A percentile compares a stretch with the other conserved stretches of the same genome.
These are phyloP conservation scores for Stellera chamaejasme DNA, from an alignment of 345 rosid genomes.

Conservation along the genomic window DNA sequence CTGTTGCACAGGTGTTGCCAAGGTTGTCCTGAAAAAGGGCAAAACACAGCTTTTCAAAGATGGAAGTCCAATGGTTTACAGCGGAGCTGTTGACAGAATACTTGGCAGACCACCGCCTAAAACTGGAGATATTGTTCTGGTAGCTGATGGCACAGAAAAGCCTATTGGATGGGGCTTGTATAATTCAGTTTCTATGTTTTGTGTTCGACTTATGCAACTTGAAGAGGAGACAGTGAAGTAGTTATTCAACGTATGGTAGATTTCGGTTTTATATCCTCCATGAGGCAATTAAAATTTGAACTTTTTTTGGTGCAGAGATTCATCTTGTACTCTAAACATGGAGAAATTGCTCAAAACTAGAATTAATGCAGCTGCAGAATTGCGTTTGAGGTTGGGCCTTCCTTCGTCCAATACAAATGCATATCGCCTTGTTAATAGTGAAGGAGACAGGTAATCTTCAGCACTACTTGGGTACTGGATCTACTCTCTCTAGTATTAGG, in stretches of 20 bases:
- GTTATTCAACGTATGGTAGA: neutral
- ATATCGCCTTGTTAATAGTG: constrained; percentile 77
- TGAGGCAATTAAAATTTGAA: constrained; percentile 3
- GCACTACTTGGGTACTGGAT: too few relatives aligned
- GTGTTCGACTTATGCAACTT: constrained; percentile 90
- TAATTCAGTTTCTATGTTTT: constrained; percentile 81
- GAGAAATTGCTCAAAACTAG: constrained; percentile 64
- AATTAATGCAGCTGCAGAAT: constrained; percentile 51
- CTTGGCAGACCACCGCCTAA: constrained; percentile 75
- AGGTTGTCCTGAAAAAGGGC: constrained; percentile 89
- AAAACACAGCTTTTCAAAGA: constrained; percentile 82
- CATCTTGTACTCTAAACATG: constrained; percentile 68
- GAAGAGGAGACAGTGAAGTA: constrained; percentile 75
- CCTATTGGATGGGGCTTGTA: constrained; percentile 85
- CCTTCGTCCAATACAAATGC: constrained; percentile 68
- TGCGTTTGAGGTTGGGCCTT: constrained; percentile 58
- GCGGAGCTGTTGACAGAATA: constrained; percentile 87
- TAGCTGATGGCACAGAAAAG: constrained; percentile 75
- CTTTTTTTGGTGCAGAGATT: constrained; percentile 43
- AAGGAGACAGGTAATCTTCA: constrained; percentile 68
- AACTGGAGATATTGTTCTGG: constrained; percentile 82
- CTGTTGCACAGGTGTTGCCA: constrained; percentile 44
- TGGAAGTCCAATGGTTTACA: constrained; percentile 88
- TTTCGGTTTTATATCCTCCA: constrained; percentile 4
- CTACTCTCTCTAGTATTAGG: too few relatives aligned